Conservation (phyloP, 2,329 filamentous ascomycete genomes). For the Aureobasidium sp. region DNA sequence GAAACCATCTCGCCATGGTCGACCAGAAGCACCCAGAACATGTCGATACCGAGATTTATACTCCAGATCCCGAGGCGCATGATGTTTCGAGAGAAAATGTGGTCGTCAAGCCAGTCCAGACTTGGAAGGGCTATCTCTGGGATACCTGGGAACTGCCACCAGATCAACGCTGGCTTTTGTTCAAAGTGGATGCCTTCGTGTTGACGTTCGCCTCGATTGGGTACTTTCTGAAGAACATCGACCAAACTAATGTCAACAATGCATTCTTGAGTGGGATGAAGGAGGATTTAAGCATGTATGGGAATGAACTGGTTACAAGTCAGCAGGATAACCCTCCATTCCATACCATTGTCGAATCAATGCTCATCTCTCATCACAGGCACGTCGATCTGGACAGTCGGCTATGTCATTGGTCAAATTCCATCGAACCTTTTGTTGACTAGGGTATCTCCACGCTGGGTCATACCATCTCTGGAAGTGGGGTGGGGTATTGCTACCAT, state of each 20-base stretch:
- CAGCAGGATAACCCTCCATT: neutral
- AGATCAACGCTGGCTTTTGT: constrained; percentile 12
- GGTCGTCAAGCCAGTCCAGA: neutral
- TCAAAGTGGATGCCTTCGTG: constrained; percentile 17
- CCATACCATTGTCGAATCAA: neutral
- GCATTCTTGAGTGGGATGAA: neutral
- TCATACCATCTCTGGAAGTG: neutral
- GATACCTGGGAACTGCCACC: constrained; percentile 15
- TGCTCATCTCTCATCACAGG: constrained; percentile 44
- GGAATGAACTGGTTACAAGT: constrained; percentile 38
- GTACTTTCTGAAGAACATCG: neutral
- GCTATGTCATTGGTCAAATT: constrained; percentile 63
- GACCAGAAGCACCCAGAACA: constrained; percentile 4
- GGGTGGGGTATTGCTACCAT: constrained; percentile 45
- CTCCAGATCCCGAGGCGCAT: neutral
- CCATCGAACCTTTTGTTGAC: constrained; percentile 49
- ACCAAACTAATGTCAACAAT: neutral
- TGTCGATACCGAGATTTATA: neutral
- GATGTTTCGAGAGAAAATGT: neutral
- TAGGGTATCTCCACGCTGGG: neutral
- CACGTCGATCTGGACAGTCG: constrained; percentile 64
- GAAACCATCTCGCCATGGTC: neutral
- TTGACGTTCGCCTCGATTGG: constrained; percentile 9
- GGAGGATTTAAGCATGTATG: constrained; percentile 30
- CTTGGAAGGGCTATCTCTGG: constrained; percentile 14